phyloP scores from a whole-genome alignment of 2,329 filamentous ascomycete genomes.

The Cladophialophora exuberans region DNA sequence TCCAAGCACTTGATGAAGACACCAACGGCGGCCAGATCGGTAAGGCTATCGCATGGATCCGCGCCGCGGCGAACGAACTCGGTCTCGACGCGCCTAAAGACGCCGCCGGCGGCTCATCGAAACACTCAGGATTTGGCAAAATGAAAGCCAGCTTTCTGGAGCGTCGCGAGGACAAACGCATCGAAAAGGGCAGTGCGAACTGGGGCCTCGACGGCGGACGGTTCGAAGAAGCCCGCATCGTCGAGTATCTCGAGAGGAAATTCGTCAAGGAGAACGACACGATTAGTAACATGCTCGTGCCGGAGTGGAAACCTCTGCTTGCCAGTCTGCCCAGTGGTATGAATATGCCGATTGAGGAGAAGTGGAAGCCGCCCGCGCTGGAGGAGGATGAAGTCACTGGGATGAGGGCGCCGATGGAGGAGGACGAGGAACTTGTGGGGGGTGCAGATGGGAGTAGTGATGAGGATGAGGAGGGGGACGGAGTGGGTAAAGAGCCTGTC shows the following conservation, averaged over 20 bases:
- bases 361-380: slow-evolving; percentile 66
- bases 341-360: slow-evolving; percentile 68
- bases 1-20: slow-evolving; percentile 89
- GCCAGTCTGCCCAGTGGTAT: slow-evolving; percentile 83
- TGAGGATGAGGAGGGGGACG: slow-evolving; percentile 47
- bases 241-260: slow-evolving; percentile 84
- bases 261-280: slow-evolving; percentile 95
- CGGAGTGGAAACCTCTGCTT: slow-evolving; percentile 70
- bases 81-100: slow-evolving; percentile 32
- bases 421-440: too few species aligned
- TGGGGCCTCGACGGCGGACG: slow-evolving; percentile 86
- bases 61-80: slow-evolving; percentile 68
- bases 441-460: slow-evolving; percentile 25
- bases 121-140: slow-evolving; percentile 30
- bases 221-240: slow-evolving; percentile 79
- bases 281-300: slow-evolving; percentile 80
- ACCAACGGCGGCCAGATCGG: slow-evolving; percentile 73
- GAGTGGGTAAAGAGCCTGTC: slow-evolving; percentile 31
- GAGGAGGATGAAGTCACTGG: slow-evolving; percentile 54
- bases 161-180: slow-evolving; percentile 61
- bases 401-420: too few species aligned
- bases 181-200: slow-evolving; percentile 64
- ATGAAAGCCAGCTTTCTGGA: slow-evolving; percentile 34
- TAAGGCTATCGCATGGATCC: slow-evolving; percentile 83
- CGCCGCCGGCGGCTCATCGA: too few species aligned